Evolutionary conservation across 345 rosid genomes (phyloP), one percentile per base, ranked within the genome.

Genomic region (Xanthoceras sorbifolium): DNA sequence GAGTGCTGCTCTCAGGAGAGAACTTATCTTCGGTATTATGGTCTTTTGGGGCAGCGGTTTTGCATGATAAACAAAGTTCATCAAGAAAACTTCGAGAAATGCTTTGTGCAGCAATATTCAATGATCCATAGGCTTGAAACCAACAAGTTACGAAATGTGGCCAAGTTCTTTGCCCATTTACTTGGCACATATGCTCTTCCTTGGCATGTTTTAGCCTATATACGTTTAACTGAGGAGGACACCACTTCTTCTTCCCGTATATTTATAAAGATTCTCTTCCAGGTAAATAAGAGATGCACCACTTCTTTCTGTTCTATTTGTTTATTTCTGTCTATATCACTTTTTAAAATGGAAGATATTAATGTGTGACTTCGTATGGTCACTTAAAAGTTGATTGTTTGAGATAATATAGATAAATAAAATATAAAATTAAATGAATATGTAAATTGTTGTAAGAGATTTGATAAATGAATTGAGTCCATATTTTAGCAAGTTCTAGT

Each of bases 1-100:
- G 99, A 96, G 74, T 96, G 98, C 80, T 96, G 97, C 87, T 88
- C 94, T 78, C 97, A 92, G 69, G 99, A 92, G 87, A 92, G 98
- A 83, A 96, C 98, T 54, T 93, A 96, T 73, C 98, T 93, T 32
- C 92, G 95, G 9, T 92, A 92, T 80, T 93, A 96, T 11, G 98
- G 97, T 72, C 90, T 96, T 57, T 67, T 96, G 75, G 97, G 99
- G 50, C 97, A 93, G 86, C 89, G 97, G 64, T 96, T 96, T 83
- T 93, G 99, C 82, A 92, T 92, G 92, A 92, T 93, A 80, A 90
- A 96, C 84, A 96, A 90, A 87, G 88, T 91, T 6, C 61, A 96
- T 76, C 97, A 96, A 82, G 98, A 93, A 72, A 93, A 96, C 81
- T 93, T 93, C 50, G 99, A 96, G 77, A 91, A 89, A 52, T 92